Conservation (phyloP, 805 yeast genomes). For the Starmerella powellii region DNA sequence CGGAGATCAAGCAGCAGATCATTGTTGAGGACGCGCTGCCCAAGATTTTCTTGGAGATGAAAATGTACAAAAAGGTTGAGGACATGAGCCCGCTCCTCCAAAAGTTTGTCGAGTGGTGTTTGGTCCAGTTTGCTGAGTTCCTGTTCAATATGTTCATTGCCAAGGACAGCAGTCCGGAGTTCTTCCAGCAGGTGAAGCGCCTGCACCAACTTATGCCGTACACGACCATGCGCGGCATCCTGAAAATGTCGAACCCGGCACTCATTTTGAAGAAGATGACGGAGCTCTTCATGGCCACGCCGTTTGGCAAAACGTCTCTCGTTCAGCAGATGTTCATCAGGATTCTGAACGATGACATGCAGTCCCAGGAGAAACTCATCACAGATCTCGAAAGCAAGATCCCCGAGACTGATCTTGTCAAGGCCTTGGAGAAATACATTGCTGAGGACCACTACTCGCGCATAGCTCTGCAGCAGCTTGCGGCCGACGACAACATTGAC, state of each 20-base stretch:
- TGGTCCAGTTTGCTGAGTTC: conserved; percentile 74
- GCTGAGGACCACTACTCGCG: conserved; percentile 22
- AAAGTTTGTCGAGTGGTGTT: conserved; percentile 68
- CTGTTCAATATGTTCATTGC: conserved; percentile 70
- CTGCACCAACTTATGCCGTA: conserved; percentile 76
- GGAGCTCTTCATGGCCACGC: conserved; percentile 72
- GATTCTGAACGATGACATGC: conserved; percentile 62
- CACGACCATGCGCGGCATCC: conserved; percentile 56
- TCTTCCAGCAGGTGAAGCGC: conserved; percentile 55
- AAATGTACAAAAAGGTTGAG: conserved; percentile 38
- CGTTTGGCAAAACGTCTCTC: conserved; percentile 54
- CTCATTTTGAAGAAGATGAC: conserved; percentile 66
- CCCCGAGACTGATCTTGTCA: conserved; percentile 20
- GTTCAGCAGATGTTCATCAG: conserved; percentile 65
- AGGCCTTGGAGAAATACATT: conserved; percentile 21
- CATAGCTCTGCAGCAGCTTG: conserved; percentile 24
- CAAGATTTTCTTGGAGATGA: conserved; percentile 54
- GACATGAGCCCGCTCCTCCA: conserved; percentile 56
- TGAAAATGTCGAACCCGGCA: conserved; percentile 79
- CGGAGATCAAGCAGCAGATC: conserved; percentile 45
- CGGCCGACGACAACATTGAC: conserved; percentile 19
- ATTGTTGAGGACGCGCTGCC: conserved; percentile 45
- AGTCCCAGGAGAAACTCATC: conserved; percentile 46
- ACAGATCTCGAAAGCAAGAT: conserved; percentile 36
- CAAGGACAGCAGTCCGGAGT: conserved; percentile 66